Base-by-base conservation (phyloP, 169 alveolate species). In the Miamiensis avidus region DNA sequence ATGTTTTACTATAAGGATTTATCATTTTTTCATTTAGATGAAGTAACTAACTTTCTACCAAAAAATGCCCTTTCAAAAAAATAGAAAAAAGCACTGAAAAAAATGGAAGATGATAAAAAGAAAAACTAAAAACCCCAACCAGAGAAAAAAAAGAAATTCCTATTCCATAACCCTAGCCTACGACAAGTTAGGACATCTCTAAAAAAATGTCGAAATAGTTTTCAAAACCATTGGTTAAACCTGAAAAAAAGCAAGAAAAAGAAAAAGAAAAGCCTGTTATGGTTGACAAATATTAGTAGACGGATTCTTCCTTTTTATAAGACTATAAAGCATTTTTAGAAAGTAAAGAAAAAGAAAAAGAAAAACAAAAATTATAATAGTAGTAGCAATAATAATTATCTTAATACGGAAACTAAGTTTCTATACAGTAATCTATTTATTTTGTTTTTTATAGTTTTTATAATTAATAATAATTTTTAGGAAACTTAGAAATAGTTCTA, bases 21-120 rank as follows among this genome's bases (percentile, higher is more conserved):
- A 11, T 49, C 20, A 49, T 49, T 49, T 49, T 49, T 49, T 49
- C 20, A 49, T 49, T 49, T 49, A 49, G 69, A 79, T 20, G 28
- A 79, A 29, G 29, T 79, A 33, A 65, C 29, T 11, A 79, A 64
- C 0, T 20, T 79, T 11, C 49, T 79, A 25, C 84, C 84, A 0
- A 79, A 79, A 64, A 49, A 33, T n/a, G 84, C 64, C 15, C 76
- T 49, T 6, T 34, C 84, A 0, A 79, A 79, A 64, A 79, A 79
- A 79, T 30, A 79, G 64, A 79, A 65, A 34, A 34, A 65, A 64
- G 20, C 65, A 26, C n/a, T 79, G 15, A 64, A 79, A 79, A 27
- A 79, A 64, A 30, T 49, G 1, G 76, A 49, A 29, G 84, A 49
- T 49, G 69, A 49, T 49, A 79, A 79, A 79, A 79, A 64, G 75